Conservation (phyloP, 1,284 basidiomycete genomes). For the Ganoderma sp. region DNA sequence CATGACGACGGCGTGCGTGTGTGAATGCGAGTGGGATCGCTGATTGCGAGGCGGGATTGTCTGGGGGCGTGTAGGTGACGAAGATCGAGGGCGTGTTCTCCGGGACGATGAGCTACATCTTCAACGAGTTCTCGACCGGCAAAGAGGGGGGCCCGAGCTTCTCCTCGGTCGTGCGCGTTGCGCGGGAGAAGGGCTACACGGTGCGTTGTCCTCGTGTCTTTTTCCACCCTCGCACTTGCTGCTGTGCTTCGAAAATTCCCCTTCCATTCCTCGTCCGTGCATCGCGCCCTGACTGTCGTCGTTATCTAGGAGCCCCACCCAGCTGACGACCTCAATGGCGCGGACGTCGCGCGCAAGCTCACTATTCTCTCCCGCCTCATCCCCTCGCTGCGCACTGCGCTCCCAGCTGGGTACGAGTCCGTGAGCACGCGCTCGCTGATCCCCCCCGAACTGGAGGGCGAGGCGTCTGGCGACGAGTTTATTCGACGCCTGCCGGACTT, state of each 20-base stretch:
- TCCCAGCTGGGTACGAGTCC: constrained; percentile 76
- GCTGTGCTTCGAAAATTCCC: neutral
- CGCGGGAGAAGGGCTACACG: constrained; percentile 94
- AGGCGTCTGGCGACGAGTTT: constrained; percentile 82
- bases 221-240: neutral
- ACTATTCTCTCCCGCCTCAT: constrained; percentile 91
- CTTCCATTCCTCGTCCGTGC: neutral
- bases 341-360: constrained; percentile 96
- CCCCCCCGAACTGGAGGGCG: constrained; percentile 73
- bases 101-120: constrained; percentile 98
- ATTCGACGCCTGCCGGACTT: constrained; percentile 82
- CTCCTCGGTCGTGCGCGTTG: constrained; percentile 88
- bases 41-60: neutral
- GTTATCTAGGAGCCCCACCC: constrained; percentile 89
- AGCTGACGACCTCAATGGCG: constrained; percentile 94
- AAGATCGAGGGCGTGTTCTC: constrained; percentile 91
- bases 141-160: constrained; percentile 69
- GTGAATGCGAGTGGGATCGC: neutral
- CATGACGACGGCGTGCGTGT: neutral
- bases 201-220: constrained; percentile 49
- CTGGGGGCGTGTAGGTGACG: constrained; percentile 53
- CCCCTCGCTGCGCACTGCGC: constrained; percentile 54
- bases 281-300: neutral
- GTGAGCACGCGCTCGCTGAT: constrained; percentile 89
- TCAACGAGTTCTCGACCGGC: constrained; percentile 91